These are phyloP conservation scores for Boechera retrofracta DNA, from an alignment of 345 rosid genomes.

Conservation along the genomic window DNA sequence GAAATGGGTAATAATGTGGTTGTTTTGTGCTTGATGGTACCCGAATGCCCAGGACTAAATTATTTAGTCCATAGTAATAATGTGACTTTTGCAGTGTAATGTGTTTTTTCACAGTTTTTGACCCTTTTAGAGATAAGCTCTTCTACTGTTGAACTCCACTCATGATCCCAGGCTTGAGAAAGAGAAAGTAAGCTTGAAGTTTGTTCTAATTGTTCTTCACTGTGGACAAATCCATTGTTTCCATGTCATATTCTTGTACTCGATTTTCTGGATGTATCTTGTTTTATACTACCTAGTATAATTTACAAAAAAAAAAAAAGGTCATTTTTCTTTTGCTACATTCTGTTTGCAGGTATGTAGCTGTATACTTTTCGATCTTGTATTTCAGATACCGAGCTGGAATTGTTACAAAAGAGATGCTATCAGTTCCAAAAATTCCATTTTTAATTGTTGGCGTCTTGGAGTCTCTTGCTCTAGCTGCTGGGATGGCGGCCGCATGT, in stretches of 20 bases:
- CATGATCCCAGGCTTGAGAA: neutral
- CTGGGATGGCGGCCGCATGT: constrained; percentile 99
- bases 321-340: neutral
- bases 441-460: constrained; percentile 75
- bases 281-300: constrained; percentile 10
- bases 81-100: neutral
- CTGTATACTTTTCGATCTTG: constrained; percentile 78
- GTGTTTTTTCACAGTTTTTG: neutral
- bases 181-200: neutral
- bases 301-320: neutral
- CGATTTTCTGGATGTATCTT: neutral
- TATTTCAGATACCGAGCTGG: constrained; percentile 80
- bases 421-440: constrained; percentile 82
- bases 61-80: neutral
- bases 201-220: constrained; percentile 9
- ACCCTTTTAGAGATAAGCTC: neutral
- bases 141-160: constrained; percentile 2
- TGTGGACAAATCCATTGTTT: constrained; percentile 12
- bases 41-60: neutral
- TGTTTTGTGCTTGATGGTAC: constrained; percentile 10
- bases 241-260: constrained; percentile 1
- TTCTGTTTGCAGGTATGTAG: constrained; percentile 61
- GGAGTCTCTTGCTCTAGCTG: constrained; percentile 89
- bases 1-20: neutral
- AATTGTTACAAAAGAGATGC: constrained; percentile 90